phyloP scores from a whole-genome alignment of 1,284 basidiomycete genomes.

The Ceratobasidium sp. region DNA sequence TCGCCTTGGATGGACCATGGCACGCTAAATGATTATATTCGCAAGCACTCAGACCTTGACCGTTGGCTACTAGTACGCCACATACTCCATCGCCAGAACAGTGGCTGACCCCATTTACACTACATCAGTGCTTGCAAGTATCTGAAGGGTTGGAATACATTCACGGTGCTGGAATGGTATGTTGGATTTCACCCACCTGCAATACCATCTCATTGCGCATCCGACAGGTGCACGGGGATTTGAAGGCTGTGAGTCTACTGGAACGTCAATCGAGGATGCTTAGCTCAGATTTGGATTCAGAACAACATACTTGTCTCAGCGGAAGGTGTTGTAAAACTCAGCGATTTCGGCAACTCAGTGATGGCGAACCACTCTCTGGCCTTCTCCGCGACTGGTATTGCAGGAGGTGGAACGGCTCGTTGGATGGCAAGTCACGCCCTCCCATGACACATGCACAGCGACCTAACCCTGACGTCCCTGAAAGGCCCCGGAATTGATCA shows the following conservation, averaged over 20 bases:
- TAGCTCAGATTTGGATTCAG: neutral
- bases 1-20: constrained; percentile 20
- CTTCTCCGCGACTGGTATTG: neutral
- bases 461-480: neutral
- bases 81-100: neutral
- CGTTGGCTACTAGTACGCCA: neutral
- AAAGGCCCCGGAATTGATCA: constrained; percentile 13
- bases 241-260: neutral
- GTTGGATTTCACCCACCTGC: too few species aligned
- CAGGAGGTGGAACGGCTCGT: constrained; percentile 12
- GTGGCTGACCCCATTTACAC: too few species aligned
- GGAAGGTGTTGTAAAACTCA: constrained; percentile 3
- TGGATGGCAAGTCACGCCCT: neutral
- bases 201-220: neutral
- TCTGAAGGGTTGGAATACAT: constrained; percentile 2
- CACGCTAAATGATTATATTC: constrained; percentile 4
- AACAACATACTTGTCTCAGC: constrained; percentile 9
- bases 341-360: constrained; percentile 18
- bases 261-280: accelerated
- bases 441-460: neutral
- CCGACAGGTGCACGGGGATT: constrained; percentile 1
- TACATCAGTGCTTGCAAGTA: neutral
- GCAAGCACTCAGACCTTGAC: neutral
- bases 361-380: neutral
- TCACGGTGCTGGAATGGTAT: neutral